These are phyloP conservation scores for Paraphoma sp. DNA, from an alignment of 2,329 filamentous ascomycete species.

Conservation along the genomic window DNA sequence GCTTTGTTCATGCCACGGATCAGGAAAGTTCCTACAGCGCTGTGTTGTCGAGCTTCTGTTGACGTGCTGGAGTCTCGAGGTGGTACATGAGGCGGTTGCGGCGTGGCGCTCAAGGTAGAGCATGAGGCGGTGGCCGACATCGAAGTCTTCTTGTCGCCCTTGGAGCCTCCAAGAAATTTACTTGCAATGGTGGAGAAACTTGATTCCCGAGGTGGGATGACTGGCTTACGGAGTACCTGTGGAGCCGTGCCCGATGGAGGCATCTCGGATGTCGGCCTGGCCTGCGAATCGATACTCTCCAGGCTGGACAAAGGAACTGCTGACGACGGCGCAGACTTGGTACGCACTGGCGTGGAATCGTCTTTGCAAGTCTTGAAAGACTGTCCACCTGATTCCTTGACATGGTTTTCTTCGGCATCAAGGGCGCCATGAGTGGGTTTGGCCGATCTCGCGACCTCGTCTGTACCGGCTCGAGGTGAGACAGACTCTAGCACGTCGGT, in stretches of 20 bases:
- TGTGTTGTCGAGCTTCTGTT: constrained; percentile 39
- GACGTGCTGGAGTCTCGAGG: constrained; percentile 41
- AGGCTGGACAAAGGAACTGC: constrained; percentile 15
- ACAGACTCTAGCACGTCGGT: constrained; percentile 25
- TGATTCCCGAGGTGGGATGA: constrained; percentile 20
- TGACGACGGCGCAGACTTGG: constrained; percentile 21
- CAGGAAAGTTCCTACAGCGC: constrained; percentile 35
- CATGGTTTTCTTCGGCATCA: not conserved
- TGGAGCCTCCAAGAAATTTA: constrained; percentile 27
- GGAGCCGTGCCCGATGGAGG: constrained; percentile 7
- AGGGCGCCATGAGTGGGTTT: constrained; percentile 15
- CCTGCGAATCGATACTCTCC: constrained; percentile 4
- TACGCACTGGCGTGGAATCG: constrained; percentile 25
- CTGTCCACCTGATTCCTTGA: constrained; percentile 28
- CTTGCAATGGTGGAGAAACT: constrained; percentile 23
- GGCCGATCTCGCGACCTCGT: constrained; percentile 16
- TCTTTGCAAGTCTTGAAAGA: constrained; percentile 33
- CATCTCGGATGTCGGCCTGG: not conserved
- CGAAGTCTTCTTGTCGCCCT: constrained; percentile 25
- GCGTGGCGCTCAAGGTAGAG: constrained; percentile 22
- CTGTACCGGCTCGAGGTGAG: constrained; percentile 3
- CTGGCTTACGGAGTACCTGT: not conserved
- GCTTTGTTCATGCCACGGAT: constrained; percentile 21
- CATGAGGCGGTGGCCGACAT: constrained; percentile 30
- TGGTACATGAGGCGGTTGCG: constrained; percentile 32